These are phyloP conservation scores for Pleodorina starrii DNA, from an alignment of 139 green algal species.

Conservation along the genomic window DNA sequence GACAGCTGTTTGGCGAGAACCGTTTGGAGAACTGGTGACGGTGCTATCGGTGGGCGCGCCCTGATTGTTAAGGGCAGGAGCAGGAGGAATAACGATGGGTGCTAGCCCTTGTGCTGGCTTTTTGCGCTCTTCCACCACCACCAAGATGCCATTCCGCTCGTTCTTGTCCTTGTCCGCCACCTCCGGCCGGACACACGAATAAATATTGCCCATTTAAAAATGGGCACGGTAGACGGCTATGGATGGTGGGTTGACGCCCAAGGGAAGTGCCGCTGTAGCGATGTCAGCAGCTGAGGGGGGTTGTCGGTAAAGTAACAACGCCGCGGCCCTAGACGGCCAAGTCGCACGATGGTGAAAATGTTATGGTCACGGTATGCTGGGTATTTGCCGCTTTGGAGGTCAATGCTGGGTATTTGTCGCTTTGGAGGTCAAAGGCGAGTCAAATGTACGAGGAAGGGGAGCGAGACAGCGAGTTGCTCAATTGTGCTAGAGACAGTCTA, in stretches of 20 bases:
- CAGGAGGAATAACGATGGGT: neutral
- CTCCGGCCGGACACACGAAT: neutral
- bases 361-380: too few species aligned
- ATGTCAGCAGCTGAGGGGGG: neutral
- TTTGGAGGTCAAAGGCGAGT: too few species aligned
- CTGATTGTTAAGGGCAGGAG: neutral
- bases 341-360: too few species aligned
- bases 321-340: slow-evolving; percentile 1
- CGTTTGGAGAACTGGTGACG: neutral
- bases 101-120: too few species aligned
- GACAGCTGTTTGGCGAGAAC: neutral
- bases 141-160: neutral
- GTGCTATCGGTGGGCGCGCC: slow-evolving; percentile 14
- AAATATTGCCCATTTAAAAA: slow-evolving; percentile 30
- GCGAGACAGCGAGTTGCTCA: too few species aligned
- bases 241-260: neutral
- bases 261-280: neutral
- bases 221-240: neutral
- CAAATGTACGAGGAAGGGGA: too few species aligned
- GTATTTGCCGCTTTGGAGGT: too few species aligned
- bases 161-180: neutral
- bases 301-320: neutral
- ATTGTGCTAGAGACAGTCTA: too few species aligned
- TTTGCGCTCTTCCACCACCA: too few species aligned
- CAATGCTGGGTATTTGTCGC: too few species aligned